A percentile compares a stretch with the other conserved stretches of the same genome.
These are phyloP conservation scores for Podaxis pistillaris DNA, from an alignment of 768 basidiomycete genomes.

Conservation along the genomic window DNA sequence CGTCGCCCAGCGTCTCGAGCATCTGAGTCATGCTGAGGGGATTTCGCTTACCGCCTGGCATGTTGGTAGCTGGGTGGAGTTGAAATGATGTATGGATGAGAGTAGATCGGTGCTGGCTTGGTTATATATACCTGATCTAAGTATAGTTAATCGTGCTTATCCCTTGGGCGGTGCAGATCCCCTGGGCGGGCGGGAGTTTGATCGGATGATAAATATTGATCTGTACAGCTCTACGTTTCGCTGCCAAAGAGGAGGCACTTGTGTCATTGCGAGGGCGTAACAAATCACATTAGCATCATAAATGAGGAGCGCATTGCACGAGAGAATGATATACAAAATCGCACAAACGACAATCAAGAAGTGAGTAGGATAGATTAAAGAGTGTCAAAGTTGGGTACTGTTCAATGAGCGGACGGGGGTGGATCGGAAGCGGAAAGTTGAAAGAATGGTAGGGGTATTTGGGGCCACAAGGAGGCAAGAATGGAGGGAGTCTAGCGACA, in stretches of 20 bases:
- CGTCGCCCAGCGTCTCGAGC: slow-evolving; percentile 17
- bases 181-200: too few species aligned
- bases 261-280: too few species aligned
- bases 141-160: too few species aligned
- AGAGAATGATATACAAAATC: neutral
- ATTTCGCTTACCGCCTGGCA: slow-evolving; percentile 13
- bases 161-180: too few species aligned
- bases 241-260: too few species aligned
- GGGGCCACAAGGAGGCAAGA: neutral
- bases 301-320: neutral
- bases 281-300: neutral
- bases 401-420: neutral
- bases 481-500: neutral
- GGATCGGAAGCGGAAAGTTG: neutral
- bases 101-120: neutral
- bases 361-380: neutral
- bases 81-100: neutral
- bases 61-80: neutral
- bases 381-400: neutral
- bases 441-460: neutral
- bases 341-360: neutral
- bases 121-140: neutral
- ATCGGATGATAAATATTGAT: too few species aligned
- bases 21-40: slow-evolving; percentile 11
- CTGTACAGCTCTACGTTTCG: too few species aligned